A percentile compares a stretch with the other conserved stretches of the same genome.
These are phyloP conservation scores for Paraphaeosphaeria minitans DNA, from an alignment of 2,329 filamentous ascomycete genomes.

Conservation along the genomic window DNA sequence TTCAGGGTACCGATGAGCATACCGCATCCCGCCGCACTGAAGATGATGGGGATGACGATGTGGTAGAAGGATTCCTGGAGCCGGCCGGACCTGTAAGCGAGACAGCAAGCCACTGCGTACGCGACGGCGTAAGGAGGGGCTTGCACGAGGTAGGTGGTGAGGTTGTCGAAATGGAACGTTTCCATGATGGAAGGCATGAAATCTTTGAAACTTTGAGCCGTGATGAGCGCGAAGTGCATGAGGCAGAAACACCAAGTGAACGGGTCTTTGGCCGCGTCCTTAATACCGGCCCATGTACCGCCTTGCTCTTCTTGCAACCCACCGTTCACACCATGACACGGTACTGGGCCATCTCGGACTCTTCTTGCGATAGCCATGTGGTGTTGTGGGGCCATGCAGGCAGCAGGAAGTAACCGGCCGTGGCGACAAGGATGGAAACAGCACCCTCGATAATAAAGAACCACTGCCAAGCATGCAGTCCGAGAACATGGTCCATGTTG, in stretches of 20 bases:
- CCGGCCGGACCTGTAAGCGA: constrained; percentile 35
- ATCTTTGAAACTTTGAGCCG: constrained; percentile 40
- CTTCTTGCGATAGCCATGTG: constrained; percentile 21
- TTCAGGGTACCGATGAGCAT: constrained; percentile 39
- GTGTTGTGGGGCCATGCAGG: constrained; percentile 33
- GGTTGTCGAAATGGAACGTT: constrained; percentile 23
- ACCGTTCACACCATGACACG: constrained; percentile 34
- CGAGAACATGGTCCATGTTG: constrained; percentile 49
- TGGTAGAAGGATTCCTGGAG: constrained; percentile 39
- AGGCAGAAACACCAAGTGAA: constrained; percentile 50
- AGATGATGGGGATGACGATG: constrained; percentile 30
- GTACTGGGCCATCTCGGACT: constrained; percentile 35
- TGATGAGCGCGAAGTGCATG: constrained; percentile 48
- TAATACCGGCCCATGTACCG: constrained; percentile 48
- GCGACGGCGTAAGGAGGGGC: constrained; percentile 48
- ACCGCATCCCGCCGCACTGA: constrained; percentile 21
- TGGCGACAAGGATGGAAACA: constrained; percentile 51
- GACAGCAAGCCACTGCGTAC: constrained; percentile 29
- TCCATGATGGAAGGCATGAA: constrained; percentile 39
- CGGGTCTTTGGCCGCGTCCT: constrained; percentile 45
- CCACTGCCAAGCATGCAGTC: constrained; percentile 50
- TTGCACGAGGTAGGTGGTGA: constrained; percentile 49
- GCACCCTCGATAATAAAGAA: constrained; percentile 62
- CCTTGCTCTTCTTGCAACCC: constrained; percentile 47
- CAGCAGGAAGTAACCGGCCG: constrained; percentile 45